A percentile compares a stretch with the other conserved stretches of the same genome.
phyloP scores from a whole-genome alignment of 2,329 filamentous ascomycete genomes.

The Sordariomycetes sp. region DNA sequence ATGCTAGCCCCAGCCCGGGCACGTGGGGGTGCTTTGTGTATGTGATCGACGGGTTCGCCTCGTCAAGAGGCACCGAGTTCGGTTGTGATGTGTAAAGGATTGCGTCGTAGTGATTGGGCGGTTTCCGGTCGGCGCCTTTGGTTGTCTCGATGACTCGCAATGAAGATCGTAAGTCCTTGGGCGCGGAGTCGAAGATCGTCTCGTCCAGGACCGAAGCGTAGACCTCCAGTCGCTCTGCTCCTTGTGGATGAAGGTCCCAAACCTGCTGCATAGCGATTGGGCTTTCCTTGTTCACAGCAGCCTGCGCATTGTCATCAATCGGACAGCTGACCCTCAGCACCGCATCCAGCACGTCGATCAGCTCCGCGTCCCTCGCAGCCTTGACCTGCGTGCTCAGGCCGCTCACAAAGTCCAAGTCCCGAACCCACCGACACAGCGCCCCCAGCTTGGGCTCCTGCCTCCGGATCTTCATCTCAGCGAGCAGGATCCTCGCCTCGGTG shows the following conservation, averaged over 20 bases:
- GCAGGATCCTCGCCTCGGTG: constrained; percentile 53
- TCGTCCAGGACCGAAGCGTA: constrained; percentile 51
- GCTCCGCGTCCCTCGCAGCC: constrained; percentile 31
- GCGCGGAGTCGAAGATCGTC: constrained; percentile 35
- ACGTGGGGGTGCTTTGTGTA: constrained; percentile 53
- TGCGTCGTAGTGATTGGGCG: constrained; percentile 58
- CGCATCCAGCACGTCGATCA: constrained; percentile 53
- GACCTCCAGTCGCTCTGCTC: no score
- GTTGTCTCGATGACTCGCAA: constrained; percentile 55
- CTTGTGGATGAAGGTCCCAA: constrained; percentile 50
- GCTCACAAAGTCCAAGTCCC: constrained; percentile 60
- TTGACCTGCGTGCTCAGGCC: constrained; percentile 49
- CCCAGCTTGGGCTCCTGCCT: constrained; percentile 57
- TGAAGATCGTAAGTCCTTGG: constrained; percentile 23
- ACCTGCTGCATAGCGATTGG: constrained; percentile 49
- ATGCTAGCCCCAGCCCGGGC: constrained; percentile 50
- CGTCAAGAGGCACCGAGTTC: constrained; percentile 43
- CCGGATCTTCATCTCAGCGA: constrained; percentile 64
- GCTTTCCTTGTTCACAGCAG: constrained; percentile 12
- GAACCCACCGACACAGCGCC: constrained; percentile 62
- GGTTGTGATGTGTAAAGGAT: constrained; percentile 53
- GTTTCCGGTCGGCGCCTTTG: constrained; percentile 50
- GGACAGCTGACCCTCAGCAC: constrained; percentile 55
- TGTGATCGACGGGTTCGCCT: constrained; percentile 33
- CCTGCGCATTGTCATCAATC: constrained; percentile 37